Evolutionary conservation across 2,329 filamentous ascomycete species (phyloP), one percentile per base, ranked within the genome.

Genomic region (Knoxdaviesia capensis): DNA sequence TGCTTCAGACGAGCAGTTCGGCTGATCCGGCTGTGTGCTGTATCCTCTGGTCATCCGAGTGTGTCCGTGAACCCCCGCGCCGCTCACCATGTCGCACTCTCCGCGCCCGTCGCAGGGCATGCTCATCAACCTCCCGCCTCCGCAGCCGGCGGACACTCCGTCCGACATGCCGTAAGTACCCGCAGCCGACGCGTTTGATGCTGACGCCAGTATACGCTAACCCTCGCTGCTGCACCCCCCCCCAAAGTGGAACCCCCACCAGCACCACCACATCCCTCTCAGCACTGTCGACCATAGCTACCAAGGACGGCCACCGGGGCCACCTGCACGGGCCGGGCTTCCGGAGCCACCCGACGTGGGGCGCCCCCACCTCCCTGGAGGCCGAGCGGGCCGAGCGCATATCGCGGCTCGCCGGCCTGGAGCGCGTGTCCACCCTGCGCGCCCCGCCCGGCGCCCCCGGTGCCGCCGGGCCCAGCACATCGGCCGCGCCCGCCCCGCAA

Each of bases 371-470:
- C 49, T 88, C 80, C 52, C 76, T 90, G 46, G 87, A 94, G 53
- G 86, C 86, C 48, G 87, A 94, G 59, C 84, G 87, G 50, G 86
- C 85, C 48, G 87, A 94, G 60, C 86, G 88, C 53, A 94, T 96
- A 59, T 94, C 86, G 37, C 86, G 88, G 41, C 76, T 94, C 28
- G 83, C 87, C 8, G 88, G 88, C n/a, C 73, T 94, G 34, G 86
- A 93, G 57, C 77, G 83, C 44, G 78, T 94, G 44, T 78, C 81
- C 10, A 82, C 84, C n/a, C 69, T 80, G 37, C 77, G 82, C 47
- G 65, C 72, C 31, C 58, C 62, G 7, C 53, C 60, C 28, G 36
- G 32, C 7, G 41, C 36, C 6, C 48, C 47, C 31, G 51, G 49
- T 46, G 53, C 56, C 32, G 57, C 59, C 9, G 60, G 66, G 36